These are phyloP conservation scores for Aspergillus clavatus DNA, from an alignment of 2,329 filamentous ascomycete genomes.

Conservation along the genomic window DNA sequence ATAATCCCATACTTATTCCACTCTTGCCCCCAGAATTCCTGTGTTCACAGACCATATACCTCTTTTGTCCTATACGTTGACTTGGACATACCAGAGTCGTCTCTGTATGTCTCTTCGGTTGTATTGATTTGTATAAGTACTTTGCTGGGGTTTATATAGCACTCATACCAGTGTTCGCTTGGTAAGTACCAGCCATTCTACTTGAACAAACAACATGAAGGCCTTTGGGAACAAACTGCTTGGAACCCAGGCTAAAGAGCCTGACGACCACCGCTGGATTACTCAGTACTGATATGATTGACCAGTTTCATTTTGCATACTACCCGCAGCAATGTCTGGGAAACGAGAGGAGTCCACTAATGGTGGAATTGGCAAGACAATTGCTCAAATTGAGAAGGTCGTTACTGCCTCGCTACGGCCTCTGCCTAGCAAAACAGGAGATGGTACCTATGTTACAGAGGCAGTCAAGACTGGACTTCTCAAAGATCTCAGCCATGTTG, in stretches of 20 bases:
- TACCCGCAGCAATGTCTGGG: constrained; percentile 17
- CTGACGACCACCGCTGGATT: neutral
- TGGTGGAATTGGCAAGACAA: constrained; percentile 31
- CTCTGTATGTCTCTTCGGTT: neutral
- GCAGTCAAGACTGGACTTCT: constrained; percentile 33
- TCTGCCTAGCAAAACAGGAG: constrained; percentile 38
- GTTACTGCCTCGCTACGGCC: constrained; percentile 41
- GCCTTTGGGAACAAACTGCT: neutral
- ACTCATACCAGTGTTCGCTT: too few species aligned
- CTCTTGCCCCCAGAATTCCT: neutral
- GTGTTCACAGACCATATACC: neutral
- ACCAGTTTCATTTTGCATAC: neutral
- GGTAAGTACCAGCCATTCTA: neutral
- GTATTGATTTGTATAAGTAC: neutral
- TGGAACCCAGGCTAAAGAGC: neutral
- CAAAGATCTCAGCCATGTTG: constrained; percentile 46
- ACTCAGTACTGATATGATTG: neutral
- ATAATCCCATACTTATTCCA: neutral
- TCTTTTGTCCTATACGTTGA: neutral
- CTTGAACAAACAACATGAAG: neutral
- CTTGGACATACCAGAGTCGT: neutral
- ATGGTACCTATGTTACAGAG: constrained; percentile 38
- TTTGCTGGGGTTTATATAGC: neutral
- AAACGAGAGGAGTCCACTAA: constrained; percentile 16
- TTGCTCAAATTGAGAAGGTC: constrained; percentile 37